These are phyloP conservation scores for Ilyonectria mors-panacis DNA, from an alignment of 2,329 filamentous ascomycete species.

Conservation along the genomic window DNA sequence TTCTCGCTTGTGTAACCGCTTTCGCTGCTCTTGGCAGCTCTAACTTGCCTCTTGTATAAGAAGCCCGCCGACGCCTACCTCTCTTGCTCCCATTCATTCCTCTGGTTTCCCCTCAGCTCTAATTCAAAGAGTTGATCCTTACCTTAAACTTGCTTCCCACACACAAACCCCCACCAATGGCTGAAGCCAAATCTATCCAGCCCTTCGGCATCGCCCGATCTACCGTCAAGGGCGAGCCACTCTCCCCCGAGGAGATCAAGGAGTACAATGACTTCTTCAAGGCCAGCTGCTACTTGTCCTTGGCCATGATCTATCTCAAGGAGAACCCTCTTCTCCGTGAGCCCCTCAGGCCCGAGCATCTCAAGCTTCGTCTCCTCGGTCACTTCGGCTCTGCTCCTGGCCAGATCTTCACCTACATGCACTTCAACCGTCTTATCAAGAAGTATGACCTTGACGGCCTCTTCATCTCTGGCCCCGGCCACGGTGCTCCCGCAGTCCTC, in stretches of 20 bases:
- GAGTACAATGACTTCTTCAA: conserved; percentile 82
- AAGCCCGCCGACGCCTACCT: conserved; percentile 34
- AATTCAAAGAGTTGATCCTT: conserved; percentile 41
- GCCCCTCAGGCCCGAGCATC: conserved; percentile 76
- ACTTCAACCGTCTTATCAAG: conserved; percentile 86
- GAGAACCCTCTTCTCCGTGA: conserved; percentile 81
- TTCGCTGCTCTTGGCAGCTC: conserved; percentile 31
- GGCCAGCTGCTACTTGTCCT: conserved; percentile 80
- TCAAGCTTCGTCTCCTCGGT: conserved; percentile 81
- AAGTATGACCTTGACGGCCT: conserved; percentile 82
- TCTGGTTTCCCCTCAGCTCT: conserved; percentile 43
- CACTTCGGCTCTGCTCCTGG: conserved; percentile 88
- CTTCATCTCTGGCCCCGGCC: conserved; percentile 83
- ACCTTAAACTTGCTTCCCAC: conserved; percentile 28
- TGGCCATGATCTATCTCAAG: conserved; percentile 86
- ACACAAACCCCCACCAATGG: conserved; percentile 47
- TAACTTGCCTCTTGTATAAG: conserved; percentile 43
- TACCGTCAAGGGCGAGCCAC: conserved; percentile 73
- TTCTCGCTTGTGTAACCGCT: conserved; percentile 31
- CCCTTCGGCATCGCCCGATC: conserved; percentile 77
- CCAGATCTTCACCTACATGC: conserved; percentile 85
- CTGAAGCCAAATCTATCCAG: conserved; percentile 70
- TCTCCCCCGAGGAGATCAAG: conserved; percentile 76
- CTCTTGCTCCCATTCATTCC: conserved; percentile 11
- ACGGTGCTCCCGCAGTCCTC: conserved; percentile 82